Percentiles rank a stretch among this genome's conserved stretches.
phyloP scores from a whole-genome alignment of 2,329 filamentous ascomycete genomes.

The Aspergillus piperis region DNA sequence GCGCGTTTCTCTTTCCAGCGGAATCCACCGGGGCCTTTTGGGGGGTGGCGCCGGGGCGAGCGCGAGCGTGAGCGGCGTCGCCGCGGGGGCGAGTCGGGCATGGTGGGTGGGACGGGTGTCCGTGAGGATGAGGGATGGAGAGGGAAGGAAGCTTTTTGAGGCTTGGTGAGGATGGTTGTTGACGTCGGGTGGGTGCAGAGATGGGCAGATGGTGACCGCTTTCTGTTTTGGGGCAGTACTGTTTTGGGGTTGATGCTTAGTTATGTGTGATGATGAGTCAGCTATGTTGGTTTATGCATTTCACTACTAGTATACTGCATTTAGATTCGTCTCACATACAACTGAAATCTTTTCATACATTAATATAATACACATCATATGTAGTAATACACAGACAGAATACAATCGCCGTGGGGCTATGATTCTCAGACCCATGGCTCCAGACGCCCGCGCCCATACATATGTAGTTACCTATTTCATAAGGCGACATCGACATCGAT shows the following conservation, averaged over 20 bases:
- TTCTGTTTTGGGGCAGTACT: background rate
- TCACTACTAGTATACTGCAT: background rate
- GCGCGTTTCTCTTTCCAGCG: conserved; percentile 52
- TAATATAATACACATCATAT: no score
- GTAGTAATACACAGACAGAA: no score
- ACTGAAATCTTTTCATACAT: no score
- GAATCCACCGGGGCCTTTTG: conserved; percentile 48
- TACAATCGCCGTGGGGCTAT: no score
- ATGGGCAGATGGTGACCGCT: conserved; percentile 2
- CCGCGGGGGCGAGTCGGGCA: conserved; percentile 7
- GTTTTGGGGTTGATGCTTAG: background rate
- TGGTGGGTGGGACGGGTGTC: background rate
- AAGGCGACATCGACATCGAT: no score
- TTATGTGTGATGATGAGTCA: background rate
- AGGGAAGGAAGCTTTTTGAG: background rate
- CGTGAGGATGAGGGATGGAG: background rate
- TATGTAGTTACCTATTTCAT: no score
- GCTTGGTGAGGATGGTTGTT: no score
- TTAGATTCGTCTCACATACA: no score
- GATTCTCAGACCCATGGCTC: no score
- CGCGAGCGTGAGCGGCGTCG: conserved; percentile 13
- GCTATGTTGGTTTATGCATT: background rate
- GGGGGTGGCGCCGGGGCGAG: conserved; percentile 27
- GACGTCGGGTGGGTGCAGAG: background rate
- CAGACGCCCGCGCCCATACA: no score